Evolutionary conservation across 1,284 basidiomycete species (phyloP).

Genomic region (Malassezia vespertilionis): DNA sequence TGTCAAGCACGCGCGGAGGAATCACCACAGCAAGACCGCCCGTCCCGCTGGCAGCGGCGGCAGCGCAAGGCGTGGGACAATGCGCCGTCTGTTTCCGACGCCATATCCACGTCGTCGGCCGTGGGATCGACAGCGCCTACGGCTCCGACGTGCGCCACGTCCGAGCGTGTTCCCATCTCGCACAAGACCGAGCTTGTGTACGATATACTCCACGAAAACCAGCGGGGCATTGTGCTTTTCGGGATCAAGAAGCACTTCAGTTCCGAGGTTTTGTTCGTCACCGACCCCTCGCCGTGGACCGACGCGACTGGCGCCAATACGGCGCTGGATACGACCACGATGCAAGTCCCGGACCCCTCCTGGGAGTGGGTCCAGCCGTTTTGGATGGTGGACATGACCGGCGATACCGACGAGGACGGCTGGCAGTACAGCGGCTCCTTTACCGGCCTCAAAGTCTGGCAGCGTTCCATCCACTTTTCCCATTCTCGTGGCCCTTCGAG

Average conservation of each 20-base stretch:
- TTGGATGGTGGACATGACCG: conserved; percentile 46
- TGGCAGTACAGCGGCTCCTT: conserved; percentile 46
- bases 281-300: conserved; percentile 43
- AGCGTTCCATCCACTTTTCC: conserved; percentile 5
- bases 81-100: background rate
- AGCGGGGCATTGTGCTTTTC: conserved; percentile 40
- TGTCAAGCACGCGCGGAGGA: no score
- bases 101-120: background rate
- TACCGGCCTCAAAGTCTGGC: conserved; percentile 12
- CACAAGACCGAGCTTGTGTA: conserved; percentile 20
- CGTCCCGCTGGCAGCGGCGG: background rate
- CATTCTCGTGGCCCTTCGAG: background rate
- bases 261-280: conserved; percentile 34
- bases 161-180: background rate
- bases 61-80: conserved; percentile 3
- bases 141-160: no score
- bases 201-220: conserved; percentile 45
- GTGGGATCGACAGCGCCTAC: background rate
- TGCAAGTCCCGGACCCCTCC: conserved; percentile 42
- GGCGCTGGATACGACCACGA: conserved; percentile 39
- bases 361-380: conserved; percentile 46
- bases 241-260: conserved; percentile 41
- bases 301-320: conserved; percentile 26
- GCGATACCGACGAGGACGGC: conserved; percentile 44
- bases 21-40: no score